Percentiles rank a stretch among this genome's conserved stretches.
phyloP scores from a whole-genome alignment of 2,329 filamentous ascomycete species.

The Knufia petricola region DNA sequence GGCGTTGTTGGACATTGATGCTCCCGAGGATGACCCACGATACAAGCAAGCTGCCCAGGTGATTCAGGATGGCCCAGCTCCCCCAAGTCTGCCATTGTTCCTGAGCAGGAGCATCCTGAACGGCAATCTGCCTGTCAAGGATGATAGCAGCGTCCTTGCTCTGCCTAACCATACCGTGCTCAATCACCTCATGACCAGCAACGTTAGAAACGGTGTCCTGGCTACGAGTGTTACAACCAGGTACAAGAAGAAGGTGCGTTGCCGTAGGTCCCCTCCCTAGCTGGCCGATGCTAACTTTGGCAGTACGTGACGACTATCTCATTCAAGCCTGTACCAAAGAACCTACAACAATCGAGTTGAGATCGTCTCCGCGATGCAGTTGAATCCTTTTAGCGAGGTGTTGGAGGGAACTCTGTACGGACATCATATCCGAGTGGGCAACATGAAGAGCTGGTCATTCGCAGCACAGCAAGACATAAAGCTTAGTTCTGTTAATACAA shows the following conservation, averaged over 20 bases:
- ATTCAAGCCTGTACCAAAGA: conserved; percentile 71
- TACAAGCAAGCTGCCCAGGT: conserved; percentile 68
- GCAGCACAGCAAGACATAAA: too few species aligned
- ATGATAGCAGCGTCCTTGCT: conserved; percentile 92
- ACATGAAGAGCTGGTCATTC: too few species aligned
- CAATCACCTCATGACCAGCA: conserved; percentile 93
- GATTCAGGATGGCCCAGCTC: conserved; percentile 68
- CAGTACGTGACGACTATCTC: conserved; percentile 96
- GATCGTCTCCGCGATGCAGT: too few species aligned
- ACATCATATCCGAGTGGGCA: too few species aligned
- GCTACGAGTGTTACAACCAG: conserved; percentile 95
- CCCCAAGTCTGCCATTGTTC: conserved; percentile 80
- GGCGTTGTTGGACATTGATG: conserved; percentile 79
- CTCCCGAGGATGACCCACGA: conserved; percentile 63
- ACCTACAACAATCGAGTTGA: background rate
- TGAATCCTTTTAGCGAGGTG: too few species aligned
- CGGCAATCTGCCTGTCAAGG: conserved; percentile 82
- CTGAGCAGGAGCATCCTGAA: conserved; percentile 92
- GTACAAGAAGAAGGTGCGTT: conserved; percentile 70
- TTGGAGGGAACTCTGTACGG: too few species aligned
- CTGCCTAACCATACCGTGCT: conserved; percentile 96
- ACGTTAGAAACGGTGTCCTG: conserved; percentile 91
- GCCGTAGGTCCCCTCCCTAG: conserved; percentile 6
- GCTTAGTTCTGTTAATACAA: too few species aligned
- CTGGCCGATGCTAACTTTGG: conserved; percentile 6